Percentiles rank a stretch among this genome's conserved stretches.
These are phyloP conservation scores for Nakaseomyces bracarensis DNA, from an alignment of 1,139 yeast species.

Conservation along the genomic window DNA sequence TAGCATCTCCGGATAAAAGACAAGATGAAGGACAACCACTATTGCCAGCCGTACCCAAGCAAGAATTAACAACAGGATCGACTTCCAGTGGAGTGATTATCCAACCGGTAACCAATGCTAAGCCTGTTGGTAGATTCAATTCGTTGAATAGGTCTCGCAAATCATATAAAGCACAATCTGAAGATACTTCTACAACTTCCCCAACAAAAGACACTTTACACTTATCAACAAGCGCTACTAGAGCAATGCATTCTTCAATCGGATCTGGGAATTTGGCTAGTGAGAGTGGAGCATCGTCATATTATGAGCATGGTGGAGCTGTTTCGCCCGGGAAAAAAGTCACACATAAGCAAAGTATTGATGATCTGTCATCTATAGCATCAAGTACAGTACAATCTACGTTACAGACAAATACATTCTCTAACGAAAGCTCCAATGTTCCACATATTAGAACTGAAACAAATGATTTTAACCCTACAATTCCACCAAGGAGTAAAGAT, in stretches of 20 bases:
- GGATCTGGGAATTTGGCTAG: conserved; percentile 30
- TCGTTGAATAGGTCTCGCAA: conserved; percentile 7
- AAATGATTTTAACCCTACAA: conserved; percentile 23
- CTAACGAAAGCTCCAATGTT: conserved; percentile 9
- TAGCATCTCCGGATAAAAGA: neutral
- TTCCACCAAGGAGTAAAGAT: conserved; percentile 29
- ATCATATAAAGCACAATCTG: neutral
- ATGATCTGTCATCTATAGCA: conserved; percentile 20
- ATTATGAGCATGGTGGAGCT: conserved; percentile 7
- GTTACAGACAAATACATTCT: conserved; percentile 13
- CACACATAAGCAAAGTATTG: neutral
- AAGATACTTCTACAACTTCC: neutral
- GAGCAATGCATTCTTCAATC: conserved; percentile 20
- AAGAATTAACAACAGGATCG: conserved; percentile 3
- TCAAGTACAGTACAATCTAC: conserved; percentile 26
- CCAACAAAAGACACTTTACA: conserved; percentile 12
- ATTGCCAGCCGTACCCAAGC: neutral
- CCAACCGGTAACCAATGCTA: conserved; percentile 15
- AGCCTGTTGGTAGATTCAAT: conserved; percentile 16
- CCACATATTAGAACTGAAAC: conserved; percentile 22
- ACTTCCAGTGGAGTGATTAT: conserved; percentile 11
- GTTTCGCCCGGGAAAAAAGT: neutral
- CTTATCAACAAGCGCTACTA: conserved; percentile 11
- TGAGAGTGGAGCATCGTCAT: conserved; percentile 27
- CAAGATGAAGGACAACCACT: neutral